phyloP scores from a whole-genome alignment of 306 rosid genomes.

The Ammopiptanthus mongolicus region DNA sequence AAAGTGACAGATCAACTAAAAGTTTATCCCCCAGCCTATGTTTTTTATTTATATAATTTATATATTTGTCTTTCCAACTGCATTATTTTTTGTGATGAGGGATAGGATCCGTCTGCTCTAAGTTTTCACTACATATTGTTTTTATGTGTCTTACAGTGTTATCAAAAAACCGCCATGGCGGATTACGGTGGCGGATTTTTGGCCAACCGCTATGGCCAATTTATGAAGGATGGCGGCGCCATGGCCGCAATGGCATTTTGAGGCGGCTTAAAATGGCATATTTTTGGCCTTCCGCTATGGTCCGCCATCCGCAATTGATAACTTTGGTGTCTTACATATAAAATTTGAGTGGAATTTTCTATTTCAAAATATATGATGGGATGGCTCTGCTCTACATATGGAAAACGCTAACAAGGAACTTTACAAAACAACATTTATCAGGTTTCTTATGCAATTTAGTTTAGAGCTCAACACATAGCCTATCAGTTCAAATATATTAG shows the following conservation, averaged over 20 bases:
- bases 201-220: too few species aligned
- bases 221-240: too few species aligned
- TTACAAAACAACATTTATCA: neutral
- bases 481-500: neutral
- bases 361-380: neutral
- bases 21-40: neutral
- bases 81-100: neutral
- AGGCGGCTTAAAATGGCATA: too few species aligned
- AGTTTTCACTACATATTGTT: neutral
- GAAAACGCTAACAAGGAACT: neutral
- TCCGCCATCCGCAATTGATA: too few species aligned
- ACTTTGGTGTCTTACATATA: constrained; percentile 2
- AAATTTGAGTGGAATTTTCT: neutral
- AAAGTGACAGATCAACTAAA: neutral
- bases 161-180: too few species aligned
- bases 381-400: neutral
- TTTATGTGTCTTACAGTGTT: neutral
- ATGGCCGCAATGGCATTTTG: too few species aligned
- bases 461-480: neutral
- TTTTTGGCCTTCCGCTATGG: too few species aligned
- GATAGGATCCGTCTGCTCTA: too few species aligned
- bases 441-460: neutral
- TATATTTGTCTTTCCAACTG: neutral
- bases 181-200: too few species aligned
- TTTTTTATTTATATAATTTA: neutral